Evolutionary conservation across 2,329 filamentous ascomycete genomes (phyloP), one percentile per base, ranked within the genome.

Genomic region (Penicillium sp.): DNA sequence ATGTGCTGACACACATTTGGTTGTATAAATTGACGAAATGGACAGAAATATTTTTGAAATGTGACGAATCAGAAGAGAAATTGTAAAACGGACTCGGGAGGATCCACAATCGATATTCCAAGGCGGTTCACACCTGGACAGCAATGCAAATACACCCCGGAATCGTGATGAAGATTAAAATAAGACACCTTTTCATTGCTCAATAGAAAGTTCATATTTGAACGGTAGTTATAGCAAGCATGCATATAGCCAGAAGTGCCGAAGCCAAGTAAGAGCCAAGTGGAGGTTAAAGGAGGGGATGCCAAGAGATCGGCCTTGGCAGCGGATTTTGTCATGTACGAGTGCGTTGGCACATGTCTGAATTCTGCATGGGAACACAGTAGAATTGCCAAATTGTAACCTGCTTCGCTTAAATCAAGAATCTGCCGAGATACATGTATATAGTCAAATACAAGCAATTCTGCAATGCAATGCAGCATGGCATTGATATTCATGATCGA

Each of bases 1-100:
- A 40, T 64, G 54, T 47, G 47, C 40, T 27, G 61, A 64, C 61
- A 5, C 34, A 7, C 34, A 36, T n/a, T 36, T 36, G 34, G 34
- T 36, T 36, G 34, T 36, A 16, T 36, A n/a, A n/a, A n/a, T n/a
- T 36, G n/a, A n/a, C 34, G 13, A 2, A n/a, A 36, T n/a, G 14
- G 2, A 27, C 24, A 27, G 5, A 27, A 27, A 27, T 2, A 27
- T 27, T 5, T 27, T 27, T 27, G 24, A 5, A 8, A 27, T 27
- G 24, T 27, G 24, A 6, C 24, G 24, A 8, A 27, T 27, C 8
- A 8, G 5, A 27, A 27, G 5, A 27, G 24, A 4, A 27, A 27
- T 27, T 27, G 24, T 8, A 27, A 27, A 27, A 27, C 4, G 24
- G 24, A 8, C 5, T 27, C 24, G 24, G 24, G 24, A 27, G 24